Percentiles rank a stretch among this genome's conserved stretches.
phyloP scores from a whole-genome alignment of 1,284 basidiomycete species.

The Sparassis latifolia region DNA sequence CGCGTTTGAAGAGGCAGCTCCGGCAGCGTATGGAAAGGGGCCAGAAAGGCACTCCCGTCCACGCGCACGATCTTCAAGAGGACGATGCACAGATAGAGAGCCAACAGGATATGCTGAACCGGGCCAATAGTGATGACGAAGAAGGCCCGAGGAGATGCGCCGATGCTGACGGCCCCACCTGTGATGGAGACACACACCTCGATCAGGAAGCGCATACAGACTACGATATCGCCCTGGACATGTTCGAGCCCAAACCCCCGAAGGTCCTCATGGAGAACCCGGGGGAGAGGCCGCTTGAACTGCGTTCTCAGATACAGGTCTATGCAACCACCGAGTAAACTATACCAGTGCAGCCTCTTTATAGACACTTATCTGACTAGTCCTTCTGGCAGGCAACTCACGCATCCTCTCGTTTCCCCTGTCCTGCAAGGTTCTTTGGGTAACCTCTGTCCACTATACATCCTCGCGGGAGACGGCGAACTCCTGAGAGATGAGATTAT shows the following conservation, averaged over 20 bases:
- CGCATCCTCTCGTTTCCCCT: conserved; percentile 78
- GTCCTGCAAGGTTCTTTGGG: conserved; percentile 73
- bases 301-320: conserved; percentile 70
- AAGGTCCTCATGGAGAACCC: conserved; percentile 53
- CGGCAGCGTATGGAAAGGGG: conserved; percentile 12
- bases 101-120: conserved; percentile 32
- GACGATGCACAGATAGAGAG: conserved; percentile 18
- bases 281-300: conserved; percentile 38
- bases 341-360: background rate
- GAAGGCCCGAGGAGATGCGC: too few relatives aligned
- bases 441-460: conserved; percentile 76
- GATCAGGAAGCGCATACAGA: background rate
- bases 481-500: conserved; percentile 80
- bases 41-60: conserved; percentile 4
- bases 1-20: conserved; percentile 13
- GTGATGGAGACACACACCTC: too few relatives aligned
- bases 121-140: background rate
- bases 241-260: conserved; percentile 51
- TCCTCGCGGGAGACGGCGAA: conserved; percentile 75
- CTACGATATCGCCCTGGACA: conserved; percentile 22
- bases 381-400: conserved; percentile 50
- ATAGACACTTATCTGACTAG: background rate
- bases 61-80: conserved; percentile 18
- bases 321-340: conserved; percentile 74
- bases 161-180: too few relatives aligned